Conservation (phyloP, 495 filamentous ascomycete genomes). For the Aspergillus egyptiacus region DNA sequence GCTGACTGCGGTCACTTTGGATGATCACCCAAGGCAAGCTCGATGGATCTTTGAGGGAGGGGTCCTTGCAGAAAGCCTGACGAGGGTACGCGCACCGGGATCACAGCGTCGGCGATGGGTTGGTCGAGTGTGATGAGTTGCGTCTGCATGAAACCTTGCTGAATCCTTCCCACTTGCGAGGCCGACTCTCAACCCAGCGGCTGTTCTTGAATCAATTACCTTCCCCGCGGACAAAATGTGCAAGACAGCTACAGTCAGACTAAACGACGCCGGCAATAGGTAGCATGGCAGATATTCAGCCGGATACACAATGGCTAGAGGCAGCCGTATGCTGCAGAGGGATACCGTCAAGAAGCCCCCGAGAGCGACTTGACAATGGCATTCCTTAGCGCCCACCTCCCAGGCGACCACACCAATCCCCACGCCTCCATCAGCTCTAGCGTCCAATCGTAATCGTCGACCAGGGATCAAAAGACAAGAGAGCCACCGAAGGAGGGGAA, state of each 20-base stretch:
- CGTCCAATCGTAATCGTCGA: constrained; percentile 5
- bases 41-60: not conserved
- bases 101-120: constrained; percentile 16
- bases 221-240: not conserved
- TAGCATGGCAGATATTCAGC: not conserved
- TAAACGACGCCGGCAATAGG: not conserved
- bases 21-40: not conserved
- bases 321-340: not conserved
- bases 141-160: constrained; percentile 14
- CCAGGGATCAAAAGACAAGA: not conserved
- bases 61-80: not conserved
- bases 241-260: not conserved
- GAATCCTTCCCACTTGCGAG: constrained; percentile 9
- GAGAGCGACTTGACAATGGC: not conserved
- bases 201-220: not conserved
- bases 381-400: constrained; percentile 5
- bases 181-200: constrained; percentile 7
- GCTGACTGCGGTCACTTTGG: constrained; percentile 2
- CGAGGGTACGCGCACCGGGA: constrained; percentile 7
- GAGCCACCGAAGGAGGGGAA: constrained; percentile 1
- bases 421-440: constrained; percentile 2
- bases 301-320: not conserved
- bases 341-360: not conserved
- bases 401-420: constrained; percentile 10
- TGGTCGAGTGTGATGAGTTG: constrained; percentile 16